Conservation (phyloP, 1,284 basidiomycete species). For the Malassezia equina region DNA sequence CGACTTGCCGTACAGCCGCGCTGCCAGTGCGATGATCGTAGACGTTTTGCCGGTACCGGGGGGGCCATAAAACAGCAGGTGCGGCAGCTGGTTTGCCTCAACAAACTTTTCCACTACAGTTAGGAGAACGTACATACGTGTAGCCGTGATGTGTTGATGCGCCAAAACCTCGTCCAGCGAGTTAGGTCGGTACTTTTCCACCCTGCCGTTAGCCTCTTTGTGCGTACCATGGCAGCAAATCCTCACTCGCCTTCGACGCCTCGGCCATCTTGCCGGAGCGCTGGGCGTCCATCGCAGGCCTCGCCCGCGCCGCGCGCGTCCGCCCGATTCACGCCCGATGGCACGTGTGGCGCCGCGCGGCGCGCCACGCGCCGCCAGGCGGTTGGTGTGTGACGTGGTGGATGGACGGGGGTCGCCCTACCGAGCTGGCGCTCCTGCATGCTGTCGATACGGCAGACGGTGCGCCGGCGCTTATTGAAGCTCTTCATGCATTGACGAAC, state of each 20-base stretch:
- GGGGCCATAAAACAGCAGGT: constrained; percentile 93
- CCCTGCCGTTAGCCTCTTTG: constrained; percentile 21
- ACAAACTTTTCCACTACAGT: constrained; percentile 63
- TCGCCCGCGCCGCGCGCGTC: neutral
- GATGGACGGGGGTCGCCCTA: neutral
- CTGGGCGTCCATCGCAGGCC: constrained; percentile 6
- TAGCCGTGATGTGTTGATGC: constrained; percentile 43
- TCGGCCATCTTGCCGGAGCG: constrained; percentile 8
- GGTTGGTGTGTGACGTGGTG: neutral
- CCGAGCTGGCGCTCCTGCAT: constrained; percentile 2
- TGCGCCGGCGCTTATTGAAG: neutral
- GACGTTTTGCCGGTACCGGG: constrained; percentile 96
- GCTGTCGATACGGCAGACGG: constrained; percentile 2
- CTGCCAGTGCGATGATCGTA: constrained; percentile 90
- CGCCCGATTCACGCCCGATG: constrained; percentile 10
- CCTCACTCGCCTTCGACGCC: neutral
- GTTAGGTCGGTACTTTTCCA: constrained; percentile 44
- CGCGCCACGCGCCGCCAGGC: neutral
- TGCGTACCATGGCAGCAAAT: constrained; percentile 18
- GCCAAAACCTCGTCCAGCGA: constrained; percentile 44
- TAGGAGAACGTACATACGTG: constrained; percentile 21
- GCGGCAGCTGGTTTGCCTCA: constrained; percentile 82
- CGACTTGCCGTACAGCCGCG: constrained; percentile 78
- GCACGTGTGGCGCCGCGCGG: neutral
- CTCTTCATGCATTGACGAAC: neutral